Evolutionary conservation across 192 early-diverging fungal species (phyloP).

Genomic region (Rhizophagus sp.): DNA sequence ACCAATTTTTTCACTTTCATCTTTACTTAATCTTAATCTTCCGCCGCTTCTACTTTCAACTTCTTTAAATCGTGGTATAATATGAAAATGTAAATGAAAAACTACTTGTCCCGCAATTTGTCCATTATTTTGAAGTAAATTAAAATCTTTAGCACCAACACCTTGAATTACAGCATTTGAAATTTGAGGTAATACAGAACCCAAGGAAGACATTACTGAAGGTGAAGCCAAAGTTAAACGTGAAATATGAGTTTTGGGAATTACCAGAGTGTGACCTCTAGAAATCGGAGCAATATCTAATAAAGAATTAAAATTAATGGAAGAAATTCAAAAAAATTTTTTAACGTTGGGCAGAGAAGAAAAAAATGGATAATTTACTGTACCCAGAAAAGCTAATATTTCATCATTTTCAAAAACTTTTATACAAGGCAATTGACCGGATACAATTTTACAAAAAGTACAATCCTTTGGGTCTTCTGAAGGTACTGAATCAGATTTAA

Average conservation of each 20-base stretch:
- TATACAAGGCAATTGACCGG: not conserved
- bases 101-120: not conserved
- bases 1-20: conserved; percentile 2
- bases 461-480: not conserved
- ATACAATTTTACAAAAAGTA: conserved; percentile 5
- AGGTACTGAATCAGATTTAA: not conserved
- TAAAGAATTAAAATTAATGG: not conserved
- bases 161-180: not conserved
- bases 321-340: too few relatives aligned
- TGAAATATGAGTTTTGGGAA: not conserved
- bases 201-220: not conserved
- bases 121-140: conserved; percentile 1
- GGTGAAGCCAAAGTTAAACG: not conserved
- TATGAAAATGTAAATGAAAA: conserved; percentile 12
- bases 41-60: not conserved
- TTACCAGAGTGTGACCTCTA: not conserved
- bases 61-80: conserved; percentile 7
- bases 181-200: not conserved
- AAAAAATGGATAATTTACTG: not conserved
- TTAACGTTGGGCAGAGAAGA: too few relatives aligned
- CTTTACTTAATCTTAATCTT: conserved; percentile 5
- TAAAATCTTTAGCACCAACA: not conserved
- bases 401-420: conserved; percentile 13
- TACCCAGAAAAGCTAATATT: conserved; percentile 3
- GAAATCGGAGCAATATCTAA: not conserved